These are phyloP conservation scores for Botrytis elliptica DNA, from an alignment of 2,329 filamentous ascomycete species.

Conservation along the genomic window DNA sequence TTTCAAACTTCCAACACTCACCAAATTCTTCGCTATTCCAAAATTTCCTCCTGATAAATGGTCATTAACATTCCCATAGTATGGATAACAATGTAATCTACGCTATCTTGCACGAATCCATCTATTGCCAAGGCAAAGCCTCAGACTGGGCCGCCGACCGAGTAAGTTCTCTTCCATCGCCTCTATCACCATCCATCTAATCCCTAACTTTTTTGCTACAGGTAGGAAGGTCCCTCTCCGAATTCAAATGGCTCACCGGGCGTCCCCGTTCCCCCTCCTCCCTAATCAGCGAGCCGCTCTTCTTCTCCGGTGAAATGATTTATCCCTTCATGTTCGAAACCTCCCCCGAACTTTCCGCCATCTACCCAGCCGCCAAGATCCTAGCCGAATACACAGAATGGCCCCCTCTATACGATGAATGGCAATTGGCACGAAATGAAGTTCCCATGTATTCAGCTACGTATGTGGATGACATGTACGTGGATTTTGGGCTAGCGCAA, in stretches of 20 bases:
- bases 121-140: conserved; percentile 71
- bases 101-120: conserved; percentile 69
- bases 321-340: conserved; percentile 82
- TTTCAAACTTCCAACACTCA: background rate
- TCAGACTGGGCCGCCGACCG: conserved; percentile 75
- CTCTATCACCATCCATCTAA: background rate
- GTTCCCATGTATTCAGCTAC: conserved; percentile 85
- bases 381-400: conserved; percentile 69
- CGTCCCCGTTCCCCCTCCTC: conserved; percentile 37
- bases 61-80: background rate
- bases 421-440: conserved; percentile 70
- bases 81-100: conserved; percentile 14
- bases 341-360: conserved; percentile 69
- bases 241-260: conserved; percentile 44
- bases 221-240: conserved; percentile 14
- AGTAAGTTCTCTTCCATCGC: conserved; percentile 22
- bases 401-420: conserved; percentile 73
- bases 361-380: conserved; percentile 67
- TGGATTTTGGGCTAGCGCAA: conserved; percentile 71
- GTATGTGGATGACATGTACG: conserved; percentile 90
- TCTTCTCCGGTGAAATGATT: conserved; percentile 91
- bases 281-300: conserved; percentile 55
- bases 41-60: background rate
- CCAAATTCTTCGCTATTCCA: background rate
- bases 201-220: background rate